phyloP scores from a whole-genome alignment of 371 early-diverging fungal genomes.

The Chytridiales sp. region DNA sequence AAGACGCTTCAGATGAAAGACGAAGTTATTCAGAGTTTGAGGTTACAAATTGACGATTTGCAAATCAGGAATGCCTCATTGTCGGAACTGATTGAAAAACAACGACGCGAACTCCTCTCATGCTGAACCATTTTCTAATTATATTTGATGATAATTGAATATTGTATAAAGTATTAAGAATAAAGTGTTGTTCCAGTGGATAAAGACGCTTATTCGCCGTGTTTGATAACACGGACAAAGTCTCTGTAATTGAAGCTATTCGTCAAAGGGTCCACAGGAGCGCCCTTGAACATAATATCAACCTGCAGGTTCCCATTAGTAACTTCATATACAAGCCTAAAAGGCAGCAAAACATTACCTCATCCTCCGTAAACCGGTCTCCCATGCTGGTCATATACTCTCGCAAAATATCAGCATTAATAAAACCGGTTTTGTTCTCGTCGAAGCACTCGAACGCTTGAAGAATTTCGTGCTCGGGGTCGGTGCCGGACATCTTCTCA shows the following conservation, averaged over 20 bases:
- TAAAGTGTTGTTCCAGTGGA: no score
- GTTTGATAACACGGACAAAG: conserved; percentile 89
- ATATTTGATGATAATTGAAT: no score
- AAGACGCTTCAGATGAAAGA: conserved; percentile 41
- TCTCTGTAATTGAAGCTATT: conserved; percentile 88
- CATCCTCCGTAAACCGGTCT: conserved; percentile 86
- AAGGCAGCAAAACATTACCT: conserved; percentile 54
- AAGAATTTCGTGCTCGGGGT: conserved; percentile 82
- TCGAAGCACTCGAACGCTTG: conserved; percentile 90
- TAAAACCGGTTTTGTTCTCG: conserved; percentile 73
- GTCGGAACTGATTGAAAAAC: conserved; percentile 47
- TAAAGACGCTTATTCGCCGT: conserved; percentile 71
- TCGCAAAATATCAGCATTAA: conserved; percentile 75
- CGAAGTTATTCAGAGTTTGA: conserved; percentile 32
- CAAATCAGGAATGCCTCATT: conserved; percentile 30
- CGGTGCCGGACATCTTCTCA: conserved; percentile 87
- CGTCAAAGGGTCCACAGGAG: conserved; percentile 69
- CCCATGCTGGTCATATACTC: conserved; percentile 89
- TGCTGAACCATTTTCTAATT: no score
- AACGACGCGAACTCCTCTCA: conserved; percentile 38
- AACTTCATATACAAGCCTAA: not conserved
- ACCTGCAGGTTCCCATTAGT: conserved; percentile 55
- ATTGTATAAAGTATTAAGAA: no score
- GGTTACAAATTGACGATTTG: conserved; percentile 39
- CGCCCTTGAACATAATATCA: conserved; percentile 91